A percentile compares a stretch with the other conserved stretches of the same genome.
Evolutionary conservation across 257 asterid genomes (phyloP).

Genomic region (Marsdenia floribunda): DNA sequence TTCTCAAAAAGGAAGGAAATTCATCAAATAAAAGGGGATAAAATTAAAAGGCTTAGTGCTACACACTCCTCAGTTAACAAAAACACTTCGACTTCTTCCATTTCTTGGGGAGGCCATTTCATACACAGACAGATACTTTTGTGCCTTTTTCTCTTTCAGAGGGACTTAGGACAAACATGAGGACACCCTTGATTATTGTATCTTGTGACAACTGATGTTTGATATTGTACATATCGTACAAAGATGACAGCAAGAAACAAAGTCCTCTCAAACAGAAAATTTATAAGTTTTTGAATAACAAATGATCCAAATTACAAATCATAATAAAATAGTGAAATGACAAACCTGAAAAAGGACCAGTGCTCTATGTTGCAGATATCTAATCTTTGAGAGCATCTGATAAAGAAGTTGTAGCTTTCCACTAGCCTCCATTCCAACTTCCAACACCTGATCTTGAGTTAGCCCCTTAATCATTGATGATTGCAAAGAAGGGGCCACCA

Average conservation of each 20-base stretch:
- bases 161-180: background rate
- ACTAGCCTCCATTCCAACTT: slow-evolving; percentile 70
- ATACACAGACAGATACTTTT: too few species aligned
- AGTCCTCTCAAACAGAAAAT: background rate
- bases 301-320: background rate
- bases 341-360: slow-evolving; percentile 79
- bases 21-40: background rate
- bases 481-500: slow-evolving; percentile 50
- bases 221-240: slow-evolving; percentile 1
- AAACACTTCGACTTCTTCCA: background rate
- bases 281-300: background rate
- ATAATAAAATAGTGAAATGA: slow-evolving; percentile 6
- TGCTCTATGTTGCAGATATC: slow-evolving; percentile 47
- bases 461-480: slow-evolving; percentile 41
- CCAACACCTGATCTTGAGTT: slow-evolving; percentile 40
- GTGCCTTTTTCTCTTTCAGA: background rate
- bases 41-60: background rate
- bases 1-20: background rate
- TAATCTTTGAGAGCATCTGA: slow-evolving; percentile 58
- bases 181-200: background rate
- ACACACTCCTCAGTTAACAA: background rate
- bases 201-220: background rate
- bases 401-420: slow-evolving; percentile 80
- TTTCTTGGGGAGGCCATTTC: background rate
- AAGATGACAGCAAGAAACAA: background rate